A percentile compares a stretch with the other conserved stretches of the same genome.
Conservation (phyloP, 345 rosid species). For the Euphorbia tirucalli region DNA sequence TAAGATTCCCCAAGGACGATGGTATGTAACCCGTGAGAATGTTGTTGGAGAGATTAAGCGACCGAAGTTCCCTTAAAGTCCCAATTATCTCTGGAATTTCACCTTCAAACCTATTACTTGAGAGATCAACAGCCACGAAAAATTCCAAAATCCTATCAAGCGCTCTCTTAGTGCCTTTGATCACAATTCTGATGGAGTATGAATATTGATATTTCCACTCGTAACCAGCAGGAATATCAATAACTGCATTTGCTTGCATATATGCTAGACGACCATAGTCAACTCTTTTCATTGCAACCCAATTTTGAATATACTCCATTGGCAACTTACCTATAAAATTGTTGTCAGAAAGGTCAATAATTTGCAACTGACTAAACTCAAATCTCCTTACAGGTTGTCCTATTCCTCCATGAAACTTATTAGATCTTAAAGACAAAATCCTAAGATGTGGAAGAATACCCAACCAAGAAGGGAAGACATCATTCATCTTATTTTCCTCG, state of each 20-base stretch:
- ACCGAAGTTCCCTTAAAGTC: neutral
- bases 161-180: neutral
- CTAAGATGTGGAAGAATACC: neutral
- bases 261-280: neutral
- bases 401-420: neutral
- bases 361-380: neutral
- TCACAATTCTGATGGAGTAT: neutral
- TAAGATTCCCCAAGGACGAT: too few relatives aligned
- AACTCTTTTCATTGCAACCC: neutral
- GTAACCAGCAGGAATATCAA: too few relatives aligned
- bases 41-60: neutral
- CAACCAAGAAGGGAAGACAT: constrained; percentile 10
- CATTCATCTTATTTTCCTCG: neutral
- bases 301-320: neutral
- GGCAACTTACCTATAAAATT: neutral
- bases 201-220: too few relatives aligned
- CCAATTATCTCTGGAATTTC: neutral
- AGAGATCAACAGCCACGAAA: constrained; percentile 10
- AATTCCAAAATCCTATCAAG: neutral
- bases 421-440: constrained; percentile 3
- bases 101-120: constrained; percentile 15
- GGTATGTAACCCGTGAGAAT: neutral
- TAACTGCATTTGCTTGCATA: neutral
- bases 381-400: neutral
- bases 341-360: constrained; percentile 7